Percentiles rank a stretch among this genome's conserved stretches.
phyloP scores from a whole-genome alignment of 345 rosid species.

The Ricinus communis region DNA sequence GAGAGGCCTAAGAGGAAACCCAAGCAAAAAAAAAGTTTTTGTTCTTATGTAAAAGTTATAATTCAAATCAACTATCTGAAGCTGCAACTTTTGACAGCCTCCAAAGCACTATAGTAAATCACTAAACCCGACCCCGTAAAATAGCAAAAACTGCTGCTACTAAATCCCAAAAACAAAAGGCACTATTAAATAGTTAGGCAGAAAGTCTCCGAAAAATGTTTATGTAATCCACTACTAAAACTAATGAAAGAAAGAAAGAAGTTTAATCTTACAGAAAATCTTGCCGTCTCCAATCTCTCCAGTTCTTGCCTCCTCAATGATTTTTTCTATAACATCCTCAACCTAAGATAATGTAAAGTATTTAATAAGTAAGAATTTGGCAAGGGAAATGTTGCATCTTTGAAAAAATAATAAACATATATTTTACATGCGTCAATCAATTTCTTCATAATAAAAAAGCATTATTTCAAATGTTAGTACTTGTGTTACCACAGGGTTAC shows the following conservation, averaged over 20 bases:
- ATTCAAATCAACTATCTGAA: background rate
- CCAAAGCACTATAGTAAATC: too few species aligned
- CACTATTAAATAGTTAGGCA: background rate
- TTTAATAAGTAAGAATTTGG: background rate
- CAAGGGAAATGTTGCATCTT: background rate
- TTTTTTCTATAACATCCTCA: constrained; percentile 68
- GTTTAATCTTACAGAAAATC: constrained; percentile 57
- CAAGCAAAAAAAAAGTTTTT: background rate
- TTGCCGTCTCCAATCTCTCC: constrained; percentile 95
- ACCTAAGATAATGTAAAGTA: constrained; percentile 43
- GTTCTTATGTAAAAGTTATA: background rate
- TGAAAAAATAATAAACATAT: too few species aligned
- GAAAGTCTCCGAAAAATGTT: background rate
- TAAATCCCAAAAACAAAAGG: background rate
- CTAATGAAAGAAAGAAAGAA: background rate
- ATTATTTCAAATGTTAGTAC: background rate
- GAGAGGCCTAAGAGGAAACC: background rate
- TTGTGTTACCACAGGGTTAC: constrained; percentile 1
- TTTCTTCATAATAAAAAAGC: background rate
- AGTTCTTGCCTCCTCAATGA: constrained; percentile 70
- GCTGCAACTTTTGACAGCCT: too few species aligned
- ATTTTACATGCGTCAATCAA: too few species aligned
- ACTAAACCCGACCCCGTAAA: too few species aligned
- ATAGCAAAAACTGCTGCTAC: too few species aligned
- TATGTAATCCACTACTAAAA: background rate